Conservation (phyloP, 169 alveolate genomes). For the Cyclospora cayetanensis region DNA sequence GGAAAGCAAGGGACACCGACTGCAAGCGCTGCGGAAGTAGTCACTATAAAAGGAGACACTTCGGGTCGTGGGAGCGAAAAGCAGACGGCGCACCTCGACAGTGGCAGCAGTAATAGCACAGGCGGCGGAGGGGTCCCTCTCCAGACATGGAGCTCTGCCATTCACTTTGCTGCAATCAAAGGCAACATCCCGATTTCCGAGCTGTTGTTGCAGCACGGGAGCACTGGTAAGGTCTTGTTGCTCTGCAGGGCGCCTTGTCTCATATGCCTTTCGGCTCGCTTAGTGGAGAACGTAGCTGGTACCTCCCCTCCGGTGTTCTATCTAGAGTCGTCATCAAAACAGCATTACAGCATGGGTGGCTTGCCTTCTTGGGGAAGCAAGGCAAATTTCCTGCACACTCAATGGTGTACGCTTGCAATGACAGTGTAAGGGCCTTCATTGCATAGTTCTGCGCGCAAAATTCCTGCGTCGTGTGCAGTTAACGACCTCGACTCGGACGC, state of each 20-base stretch:
- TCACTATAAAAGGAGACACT: too few relatives aligned
- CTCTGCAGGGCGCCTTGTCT: too few relatives aligned
- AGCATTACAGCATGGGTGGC: too few relatives aligned
- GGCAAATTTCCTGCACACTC: too few relatives aligned
- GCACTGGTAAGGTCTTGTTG: constrained; percentile 44
- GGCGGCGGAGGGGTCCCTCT: constrained; percentile 7
- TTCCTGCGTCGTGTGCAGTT: constrained; percentile 55
- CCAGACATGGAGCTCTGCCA: constrained; percentile 77
- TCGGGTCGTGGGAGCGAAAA: not conserved
- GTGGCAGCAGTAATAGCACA: not conserved
- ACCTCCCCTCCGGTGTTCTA: too few relatives aligned
- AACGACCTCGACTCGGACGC: constrained; percentile 75
- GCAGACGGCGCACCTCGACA: not conserved
- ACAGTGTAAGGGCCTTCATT: too few relatives aligned
- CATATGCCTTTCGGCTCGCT: too few relatives aligned
- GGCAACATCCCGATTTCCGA: constrained; percentile 74
- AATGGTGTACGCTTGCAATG: too few relatives aligned
- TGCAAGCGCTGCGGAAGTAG: too few relatives aligned
- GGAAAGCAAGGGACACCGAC: not conserved
- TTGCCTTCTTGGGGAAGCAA: too few relatives aligned
- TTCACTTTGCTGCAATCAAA: constrained; percentile 81
- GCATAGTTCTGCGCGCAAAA: not conserved
- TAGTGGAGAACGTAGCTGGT: too few relatives aligned
- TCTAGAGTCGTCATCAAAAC: too few relatives aligned
- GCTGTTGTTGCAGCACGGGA: constrained; percentile 75